Conservation (phyloP, 2,329 filamentous ascomycete species). For the Tolypocladium pustulatum region DNA sequence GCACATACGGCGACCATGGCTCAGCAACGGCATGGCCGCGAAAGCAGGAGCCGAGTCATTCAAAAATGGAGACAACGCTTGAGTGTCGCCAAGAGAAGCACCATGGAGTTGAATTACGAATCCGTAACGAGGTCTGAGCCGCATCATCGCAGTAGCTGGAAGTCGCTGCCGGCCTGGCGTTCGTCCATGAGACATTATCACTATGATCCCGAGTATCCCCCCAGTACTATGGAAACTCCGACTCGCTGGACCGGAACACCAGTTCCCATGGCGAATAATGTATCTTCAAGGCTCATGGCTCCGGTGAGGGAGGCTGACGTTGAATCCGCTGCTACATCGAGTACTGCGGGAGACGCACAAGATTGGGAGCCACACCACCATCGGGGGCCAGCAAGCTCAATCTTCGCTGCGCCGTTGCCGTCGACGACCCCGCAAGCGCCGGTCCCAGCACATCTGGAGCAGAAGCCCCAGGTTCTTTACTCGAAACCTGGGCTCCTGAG, state of each 20-base stretch:
- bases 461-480: background rate
- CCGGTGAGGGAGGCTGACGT: constrained; percentile 20
- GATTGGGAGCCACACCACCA: background rate
- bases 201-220: constrained; percentile 8
- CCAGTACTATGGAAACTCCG: constrained; percentile 26
- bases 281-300: constrained; percentile 17
- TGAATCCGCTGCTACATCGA: constrained; percentile 7
- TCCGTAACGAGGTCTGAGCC: constrained; percentile 2
- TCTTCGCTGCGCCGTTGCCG: background rate
- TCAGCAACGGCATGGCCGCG: constrained; percentile 18
- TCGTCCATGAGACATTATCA: constrained; percentile 12
- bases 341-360: constrained; percentile 1
- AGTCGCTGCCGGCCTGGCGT: constrained; percentile 13
- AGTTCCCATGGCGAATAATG: constrained; percentile 22
- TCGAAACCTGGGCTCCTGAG: background rate
- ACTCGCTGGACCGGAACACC: constrained; percentile 35
- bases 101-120: background rate
- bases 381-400: background rate
- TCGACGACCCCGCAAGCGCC: constrained; percentile 14
- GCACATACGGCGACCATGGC: constrained; percentile 25
- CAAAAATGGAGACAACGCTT: constrained; percentile 19
- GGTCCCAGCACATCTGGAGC: constrained; percentile 6
- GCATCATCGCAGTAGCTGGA: constrained; percentile 14
- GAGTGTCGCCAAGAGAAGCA: constrained; percentile 6
- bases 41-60: constrained; percentile 18